Conservation (phyloP, 1,284 basidiomycete genomes). For the Cutaneotrichosporon cutaneum region DNA sequence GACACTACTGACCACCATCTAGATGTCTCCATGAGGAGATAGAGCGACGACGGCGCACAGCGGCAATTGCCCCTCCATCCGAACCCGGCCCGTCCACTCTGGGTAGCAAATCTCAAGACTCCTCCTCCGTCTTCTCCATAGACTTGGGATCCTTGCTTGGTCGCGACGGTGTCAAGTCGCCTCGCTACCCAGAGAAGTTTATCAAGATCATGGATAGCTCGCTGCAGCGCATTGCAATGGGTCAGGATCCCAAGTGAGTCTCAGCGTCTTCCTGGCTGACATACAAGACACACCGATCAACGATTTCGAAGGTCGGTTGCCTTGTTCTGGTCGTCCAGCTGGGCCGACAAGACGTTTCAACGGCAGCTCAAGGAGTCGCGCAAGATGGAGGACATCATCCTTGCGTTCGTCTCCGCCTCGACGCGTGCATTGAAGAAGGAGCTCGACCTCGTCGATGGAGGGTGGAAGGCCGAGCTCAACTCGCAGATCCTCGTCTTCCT, state of each 20-base stretch:
- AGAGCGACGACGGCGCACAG: slow-evolving; percentile 23
- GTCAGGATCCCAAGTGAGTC: slow-evolving; percentile 76
- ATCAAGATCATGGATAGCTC: slow-evolving; percentile 82
- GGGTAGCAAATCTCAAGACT: slow-evolving; percentile 18
- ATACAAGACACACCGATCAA: slow-evolving; percentile 74
- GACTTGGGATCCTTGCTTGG: slow-evolving; percentile 42
- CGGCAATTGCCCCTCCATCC: slow-evolving; percentile 8
- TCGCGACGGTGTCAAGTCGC: slow-evolving; percentile 59
- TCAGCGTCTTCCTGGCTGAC: slow-evolving; percentile 7
- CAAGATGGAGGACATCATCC: slow-evolving; percentile 94
- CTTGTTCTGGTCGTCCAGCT: slow-evolving; percentile 78
- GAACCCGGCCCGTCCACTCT: neutral
- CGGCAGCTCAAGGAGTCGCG: slow-evolving; percentile 91
- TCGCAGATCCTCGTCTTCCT: slow-evolving; percentile 86
- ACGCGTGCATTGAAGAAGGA: slow-evolving; percentile 77
- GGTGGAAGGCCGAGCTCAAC: slow-evolving; percentile 90
- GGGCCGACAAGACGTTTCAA: slow-evolving; percentile 77
- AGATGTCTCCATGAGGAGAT: slow-evolving; percentile 36
- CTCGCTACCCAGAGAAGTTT: slow-evolving; percentile 89
- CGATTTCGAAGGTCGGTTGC: slow-evolving; percentile 82
- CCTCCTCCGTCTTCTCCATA: slow-evolving; percentile 34
- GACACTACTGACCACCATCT: slow-evolving; percentile 7
- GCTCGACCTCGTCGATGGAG: slow-evolving; percentile 67
- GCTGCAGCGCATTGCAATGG: slow-evolving; percentile 86
- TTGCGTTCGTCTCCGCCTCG: slow-evolving; percentile 90